phyloP scores from a whole-genome alignment of 495 filamentous ascomycete genomes.

The Bacidia rubella region DNA sequence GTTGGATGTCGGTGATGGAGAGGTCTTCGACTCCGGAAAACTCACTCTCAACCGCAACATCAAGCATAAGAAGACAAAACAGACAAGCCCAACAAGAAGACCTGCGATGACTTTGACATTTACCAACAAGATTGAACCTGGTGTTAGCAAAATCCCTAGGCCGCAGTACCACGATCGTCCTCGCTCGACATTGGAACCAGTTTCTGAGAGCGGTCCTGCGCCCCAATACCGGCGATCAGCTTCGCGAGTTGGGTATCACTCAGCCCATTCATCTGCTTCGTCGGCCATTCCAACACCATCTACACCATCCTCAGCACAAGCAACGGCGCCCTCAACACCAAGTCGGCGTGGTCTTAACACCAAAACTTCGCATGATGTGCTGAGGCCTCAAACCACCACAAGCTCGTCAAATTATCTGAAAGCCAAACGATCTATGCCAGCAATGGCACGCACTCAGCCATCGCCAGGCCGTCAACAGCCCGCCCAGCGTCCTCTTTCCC shows the following conservation, averaged over 20 bases:
- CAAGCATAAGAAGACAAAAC: conserved; percentile 59
- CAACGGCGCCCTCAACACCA: conserved; percentile 36
- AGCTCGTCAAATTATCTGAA: conserved; percentile 62
- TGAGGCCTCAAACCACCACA: conserved; percentile 48
- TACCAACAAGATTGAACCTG: conserved; percentile 52
- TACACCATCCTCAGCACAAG: conserved; percentile 20
- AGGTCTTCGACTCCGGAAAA: conserved; percentile 66
- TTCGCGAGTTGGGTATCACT: conserved; percentile 50
- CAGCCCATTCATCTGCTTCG: conserved; percentile 46
- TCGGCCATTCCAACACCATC: conserved; percentile 49
- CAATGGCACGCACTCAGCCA: conserved; percentile 42
- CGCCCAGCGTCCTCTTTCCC: conserved; percentile 28
- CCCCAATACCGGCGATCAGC: conserved; percentile 43
- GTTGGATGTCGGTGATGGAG: conserved; percentile 73
- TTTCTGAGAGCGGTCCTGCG: conserved; percentile 76
- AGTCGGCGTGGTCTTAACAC: conserved; percentile 43
- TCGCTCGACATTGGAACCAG: conserved; percentile 74
- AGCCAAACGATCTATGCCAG: conserved; percentile 78
- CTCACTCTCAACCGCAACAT: conserved; percentile 85
- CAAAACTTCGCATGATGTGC: conserved; percentile 39
- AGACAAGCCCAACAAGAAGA: conserved; percentile 54
- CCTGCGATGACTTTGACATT: conserved; percentile 80
- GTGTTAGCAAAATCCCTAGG: conserved; percentile 45
- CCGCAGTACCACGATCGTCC: conserved; percentile 49
- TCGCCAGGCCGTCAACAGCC: conserved; percentile 25